Evolutionary conservation across 306 rosid species (phyloP), one percentile per base, ranked within the genome.

Genomic region (Malus asiatica): DNA sequence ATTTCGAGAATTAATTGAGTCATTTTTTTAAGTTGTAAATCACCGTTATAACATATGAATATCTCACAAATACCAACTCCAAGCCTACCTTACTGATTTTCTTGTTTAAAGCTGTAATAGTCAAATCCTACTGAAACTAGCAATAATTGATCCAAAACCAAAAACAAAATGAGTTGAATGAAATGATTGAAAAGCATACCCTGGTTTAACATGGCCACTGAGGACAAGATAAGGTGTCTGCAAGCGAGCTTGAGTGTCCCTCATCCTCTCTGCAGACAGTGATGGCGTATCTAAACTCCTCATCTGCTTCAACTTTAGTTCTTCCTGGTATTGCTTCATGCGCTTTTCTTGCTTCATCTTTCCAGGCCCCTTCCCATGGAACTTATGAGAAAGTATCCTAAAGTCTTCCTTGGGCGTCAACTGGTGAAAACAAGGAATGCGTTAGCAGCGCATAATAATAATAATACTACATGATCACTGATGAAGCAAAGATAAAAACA

Each of bases 291-390:
- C 97, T 3, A 96, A 89, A 80, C 96, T 92, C 89, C 88, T 90
- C 98, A 95, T 95, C 74, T 88, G 93, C 80, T 95, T 95, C 90
- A 92, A 77, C 86, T 90, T 92, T 73, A 92, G 79, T 77, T 95
- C 98, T 87, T 95, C 96, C 5, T 86, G 83, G 82, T 76, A 92
- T 80, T 92, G 97, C 87, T 88, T 95, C 90, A 85, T 81, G 70
- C 97, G 96, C 83, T 95, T 95, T 84, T 95, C 99, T 85, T 87
- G 99, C 83, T 95, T 92, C 99, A 89, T 92, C 87, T 92, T 95
- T 30, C 97, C 97, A 77, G 97, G 99, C 9, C 91, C 92, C 86
- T 95, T 92, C 40, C 99, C 99, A 53, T 95, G 98, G 79, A 95
- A 95, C 84, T 85, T 88, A 38, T 95, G 99, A 18, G 99, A 95